Evolutionary conservation across 441 rosid genomes (phyloP), one percentile per base, ranked within the genome.

Genomic region (Melastoma candidum): DNA sequence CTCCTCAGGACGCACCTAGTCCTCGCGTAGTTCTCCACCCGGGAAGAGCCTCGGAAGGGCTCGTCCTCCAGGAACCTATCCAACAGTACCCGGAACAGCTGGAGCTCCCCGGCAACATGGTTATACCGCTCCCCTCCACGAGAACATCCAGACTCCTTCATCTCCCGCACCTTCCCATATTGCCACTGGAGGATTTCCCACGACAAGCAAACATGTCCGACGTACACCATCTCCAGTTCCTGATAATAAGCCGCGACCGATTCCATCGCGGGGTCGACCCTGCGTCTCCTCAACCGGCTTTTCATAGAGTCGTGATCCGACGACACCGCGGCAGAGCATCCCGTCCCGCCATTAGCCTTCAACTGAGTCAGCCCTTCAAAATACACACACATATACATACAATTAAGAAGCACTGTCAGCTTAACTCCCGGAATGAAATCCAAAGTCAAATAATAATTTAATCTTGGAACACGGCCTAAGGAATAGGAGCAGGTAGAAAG

Each of bases 141-240:
- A 13, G 51, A 11, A 61, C 41, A 32, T 4, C 70, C 75, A 11
- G 44, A 63, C 29, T 69, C 68, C 41, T 57, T 67, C 76, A 80
- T 55, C 27, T 85, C 82, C 46, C 58, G 64, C 12, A 69, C 63
- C 70, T 85, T 83, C 2, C 53, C 27, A 57, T 74, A 83, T 56
- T 85, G 88, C 97, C 93, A 85, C 53, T 53, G 73, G 45, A 89
- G 82, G 12, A 85, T 76, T 67, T 79, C 95, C 93, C 97, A 89
- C 3, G 88, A 85, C 44, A 85, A 81, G 60, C 97, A 85, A 51
- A 77, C 29, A 24, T 85, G 90, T 51, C 95, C 85, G 47, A 85
- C 79, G n/a, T 81, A 89, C 13, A 85, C 83, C 32, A 63, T 66
- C 49, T 89, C 90, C 29, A 83, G 75, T 58, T 81, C 84, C 60